Base-by-base conservation (phyloP, 1,284 basidiomycete genomes). In the Fomitopsis palustris region DNA sequence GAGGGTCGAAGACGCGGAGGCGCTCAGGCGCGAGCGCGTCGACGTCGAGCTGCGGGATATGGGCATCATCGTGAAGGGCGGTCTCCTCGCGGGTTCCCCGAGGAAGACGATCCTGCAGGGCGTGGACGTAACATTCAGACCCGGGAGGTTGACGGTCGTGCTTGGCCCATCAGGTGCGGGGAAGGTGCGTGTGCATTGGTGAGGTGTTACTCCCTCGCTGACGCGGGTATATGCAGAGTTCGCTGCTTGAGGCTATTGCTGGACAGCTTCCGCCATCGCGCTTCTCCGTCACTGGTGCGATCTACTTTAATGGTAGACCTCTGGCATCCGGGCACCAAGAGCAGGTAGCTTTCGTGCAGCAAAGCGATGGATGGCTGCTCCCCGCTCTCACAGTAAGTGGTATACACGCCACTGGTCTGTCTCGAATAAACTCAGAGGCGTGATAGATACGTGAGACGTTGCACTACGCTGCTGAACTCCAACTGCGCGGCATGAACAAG, bases 341-440 rank as follows among this genome's bases (percentile, higher is more conserved):
- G 47, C 47, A 51, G 47, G 47, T 51, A 17, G 47, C 47, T 23
- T 51, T 51, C 12, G 47, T 51, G 47, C 47, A 51, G n/a, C 47
- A 51, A 27, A 51, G 47, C 17, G 47, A 51, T 16, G 23, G 25
- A 16, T 51, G 47, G 47, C 27, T 51, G 9, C 27, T 51, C 23
- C 47, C 47, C n/a, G 47, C 47, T 27, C 47, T 51, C 23, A 51
- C 47, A 10, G 47, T 51, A n/a, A 19, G 45, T n/a, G 1, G 4
- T 31, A 14, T n/a, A 4, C 8, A 6, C 25, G n/a, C 27, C 3
- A 4, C 8, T 14, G 6, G 7, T 8, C 10, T 39, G 38, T 39
- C 42, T 31, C 5, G 6, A 47, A 4, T 2, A 5, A 31, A 2
- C 12, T 51, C 25, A 27, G 4, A 17, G 14, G n/a, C 4, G 2